phyloP scores from a whole-genome alignment of 2,329 filamentous ascomycete species.

The Sporothrix curviconia region DNA sequence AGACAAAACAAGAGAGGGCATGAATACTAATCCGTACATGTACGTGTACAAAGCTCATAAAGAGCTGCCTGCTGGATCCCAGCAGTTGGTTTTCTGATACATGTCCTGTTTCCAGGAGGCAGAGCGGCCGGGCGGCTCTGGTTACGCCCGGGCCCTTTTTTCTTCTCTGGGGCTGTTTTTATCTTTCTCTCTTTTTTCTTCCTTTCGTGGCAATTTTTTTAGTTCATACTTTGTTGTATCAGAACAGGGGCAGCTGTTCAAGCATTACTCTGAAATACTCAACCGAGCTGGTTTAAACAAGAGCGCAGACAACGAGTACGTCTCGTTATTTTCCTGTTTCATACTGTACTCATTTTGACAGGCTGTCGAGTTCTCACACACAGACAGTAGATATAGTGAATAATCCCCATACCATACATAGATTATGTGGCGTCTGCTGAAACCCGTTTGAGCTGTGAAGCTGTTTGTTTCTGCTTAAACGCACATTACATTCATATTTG shows the following conservation, averaged over 20 bases:
- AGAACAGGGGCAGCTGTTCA: neutral
- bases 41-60: neutral
- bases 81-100: slow-evolving; percentile 7
- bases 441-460: neutral
- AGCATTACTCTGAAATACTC: neutral
- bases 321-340: neutral
- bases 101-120: slow-evolving; percentile 13
- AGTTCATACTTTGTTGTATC: neutral
- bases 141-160: neutral
- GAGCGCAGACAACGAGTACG: no score
- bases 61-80: neutral
- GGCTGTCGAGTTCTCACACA: neutral
- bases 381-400: neutral
- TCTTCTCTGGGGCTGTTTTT: no score
- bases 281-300: no score
- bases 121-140: slow-evolving; percentile 2
- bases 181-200: neutral
- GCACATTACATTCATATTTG: no score
- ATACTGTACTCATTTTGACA: neutral
- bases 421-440: neutral
- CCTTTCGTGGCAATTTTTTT: neutral
- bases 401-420: neutral
- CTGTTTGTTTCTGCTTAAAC: no score
- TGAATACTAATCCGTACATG: no score
- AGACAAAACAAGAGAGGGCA: neutral